Evolutionary conservation across 1,139 yeast species (phyloP), one percentile per base, ranked within the genome.

Genomic region (Kodamaea alishanica): DNA sequence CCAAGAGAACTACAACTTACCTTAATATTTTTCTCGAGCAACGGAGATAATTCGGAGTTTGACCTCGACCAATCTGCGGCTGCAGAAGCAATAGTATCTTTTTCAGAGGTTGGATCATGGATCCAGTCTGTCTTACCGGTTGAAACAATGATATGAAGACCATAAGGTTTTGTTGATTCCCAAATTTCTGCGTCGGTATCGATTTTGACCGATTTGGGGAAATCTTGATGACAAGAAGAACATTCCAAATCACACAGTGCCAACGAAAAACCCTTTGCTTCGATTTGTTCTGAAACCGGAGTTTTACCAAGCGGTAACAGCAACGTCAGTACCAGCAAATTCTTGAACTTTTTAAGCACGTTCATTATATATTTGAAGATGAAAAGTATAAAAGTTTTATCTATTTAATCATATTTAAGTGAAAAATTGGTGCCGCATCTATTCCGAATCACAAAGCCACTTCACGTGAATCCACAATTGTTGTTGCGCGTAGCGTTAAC

Each of bases 71-170:
- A 82, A 6, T 54, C 36, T 7, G 63, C 58, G 7, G 84, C 69
- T 7, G 63, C 65, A 33, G 72, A 51, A 34, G 84, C 75, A 27
- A 88, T 69, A 0, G 82, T 70, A 2, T 74, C 71, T 23, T 61
- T 43, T 3, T 65, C 75, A 34, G 77, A 83, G 7, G 75, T 63
- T 8, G 95, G 88, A 54, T 84, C 84, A 46, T 79, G 94, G 6
- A 63, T 67, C 97, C 98, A 92, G 61, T 92, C 96, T 1, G 77
- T 58, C 50, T 81, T 80, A 9, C 94, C 95, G 0, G 97, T 88
- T 2, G 96, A 82, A 0, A 90, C 81, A 12, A 89, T 61, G 26
- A 88, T 65, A 50, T 90, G 97, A 20, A 84, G 55, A 6, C 80
- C 83, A 42, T 79, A 80, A 2, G 84, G 80, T 47, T 74, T 74